A percentile compares a stretch with the other conserved stretches of the same genome.
These are phyloP conservation scores for Fusarium decemcellulare DNA, from an alignment of 2,329 filamentous ascomycete genomes.

Conservation along the genomic window DNA sequence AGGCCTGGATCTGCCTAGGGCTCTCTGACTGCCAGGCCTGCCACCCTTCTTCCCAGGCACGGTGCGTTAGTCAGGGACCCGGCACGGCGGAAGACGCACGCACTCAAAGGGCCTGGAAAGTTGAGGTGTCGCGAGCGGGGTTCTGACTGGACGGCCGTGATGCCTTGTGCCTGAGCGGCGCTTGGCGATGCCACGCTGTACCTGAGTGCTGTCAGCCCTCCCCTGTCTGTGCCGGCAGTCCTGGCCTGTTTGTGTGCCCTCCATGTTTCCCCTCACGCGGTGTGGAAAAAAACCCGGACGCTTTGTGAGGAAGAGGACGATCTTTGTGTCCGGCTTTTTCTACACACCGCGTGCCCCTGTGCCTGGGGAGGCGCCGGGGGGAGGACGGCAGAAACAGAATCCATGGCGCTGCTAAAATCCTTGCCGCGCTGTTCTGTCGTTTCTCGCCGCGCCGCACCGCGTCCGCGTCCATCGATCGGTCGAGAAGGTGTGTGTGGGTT, in stretches of 20 bases:
- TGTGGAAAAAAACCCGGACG: no score
- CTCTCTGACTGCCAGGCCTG: slow-evolving; percentile 10
- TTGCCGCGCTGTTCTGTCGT: not conserved
- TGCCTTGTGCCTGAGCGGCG: slow-evolving; percentile 33
- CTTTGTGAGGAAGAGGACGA: no score
- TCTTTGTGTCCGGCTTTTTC: no score
- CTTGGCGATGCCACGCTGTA: slow-evolving; percentile 35
- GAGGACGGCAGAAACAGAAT: not conserved
- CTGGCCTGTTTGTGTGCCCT: slow-evolving; percentile 15
- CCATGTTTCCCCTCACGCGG: slow-evolving; percentile 1
- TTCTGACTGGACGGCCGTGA: slow-evolving; percentile 34
- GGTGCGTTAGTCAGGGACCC: slow-evolving; percentile 48
- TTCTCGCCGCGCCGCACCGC: not conserved
- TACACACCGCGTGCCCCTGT: not conserved
- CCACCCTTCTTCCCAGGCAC: slow-evolving; percentile 39
- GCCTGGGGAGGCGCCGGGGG: not conserved
- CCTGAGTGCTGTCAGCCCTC: slow-evolving; percentile 23
- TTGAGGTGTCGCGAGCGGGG: slow-evolving; percentile 27
- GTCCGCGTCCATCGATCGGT: slow-evolving; percentile 12
- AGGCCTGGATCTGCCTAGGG: slow-evolving; percentile 28
- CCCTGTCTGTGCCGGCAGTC: slow-evolving; percentile 37
- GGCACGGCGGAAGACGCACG: slow-evolving; percentile 40
- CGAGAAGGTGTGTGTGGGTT: slow-evolving; percentile 31
- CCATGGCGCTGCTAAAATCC: not conserved
- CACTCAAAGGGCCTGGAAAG: slow-evolving; percentile 40